phyloP scores from a whole-genome alignment of 73 alveolate species.

The Durusdinium trenchii region DNA sequence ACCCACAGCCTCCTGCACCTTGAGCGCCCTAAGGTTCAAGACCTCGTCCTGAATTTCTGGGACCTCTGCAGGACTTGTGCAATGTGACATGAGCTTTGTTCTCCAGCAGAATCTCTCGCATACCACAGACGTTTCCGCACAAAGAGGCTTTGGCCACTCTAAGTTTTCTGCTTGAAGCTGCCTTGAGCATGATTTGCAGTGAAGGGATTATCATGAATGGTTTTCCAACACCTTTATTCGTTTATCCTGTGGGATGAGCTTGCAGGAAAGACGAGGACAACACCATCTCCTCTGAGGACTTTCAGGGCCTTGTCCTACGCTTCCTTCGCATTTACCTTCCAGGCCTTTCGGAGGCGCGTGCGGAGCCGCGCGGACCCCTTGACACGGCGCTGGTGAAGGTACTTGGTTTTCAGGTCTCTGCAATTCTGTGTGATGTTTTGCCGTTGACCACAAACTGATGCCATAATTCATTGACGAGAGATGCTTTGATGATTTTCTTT shows the following conservation, averaged over 20 bases:
- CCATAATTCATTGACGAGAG: not conserved
- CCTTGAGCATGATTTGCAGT: not conserved
- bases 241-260: not conserved
- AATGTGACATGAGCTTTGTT: too few relatives aligned
- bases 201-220: not conserved
- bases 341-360: constrained; percentile 18
- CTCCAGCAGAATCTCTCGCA: too few relatives aligned
- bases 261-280: constrained; percentile 58
- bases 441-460: not conserved
- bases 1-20: not conserved
- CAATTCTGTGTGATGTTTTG: not conserved
- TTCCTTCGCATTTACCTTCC: constrained; percentile 62
- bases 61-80: constrained; percentile 4
- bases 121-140: too few relatives aligned
- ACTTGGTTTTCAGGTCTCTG: not conserved
- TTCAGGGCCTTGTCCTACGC: constrained; percentile 1
- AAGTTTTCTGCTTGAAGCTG: not conserved
- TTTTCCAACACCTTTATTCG: not conserved
- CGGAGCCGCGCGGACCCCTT: not conserved
- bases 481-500: too few relatives aligned
- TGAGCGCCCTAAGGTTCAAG: not conserved
- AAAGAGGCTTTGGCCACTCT: not conserved
- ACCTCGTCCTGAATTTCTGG: constrained; percentile 30
- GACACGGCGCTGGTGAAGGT: not conserved
- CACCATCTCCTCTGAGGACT: constrained; percentile 27